Percentiles rank a stretch among this genome's conserved stretches.
Conservation (phyloP, 2,329 filamentous ascomycete genomes). For the Botrytis hyacinthi region DNA sequence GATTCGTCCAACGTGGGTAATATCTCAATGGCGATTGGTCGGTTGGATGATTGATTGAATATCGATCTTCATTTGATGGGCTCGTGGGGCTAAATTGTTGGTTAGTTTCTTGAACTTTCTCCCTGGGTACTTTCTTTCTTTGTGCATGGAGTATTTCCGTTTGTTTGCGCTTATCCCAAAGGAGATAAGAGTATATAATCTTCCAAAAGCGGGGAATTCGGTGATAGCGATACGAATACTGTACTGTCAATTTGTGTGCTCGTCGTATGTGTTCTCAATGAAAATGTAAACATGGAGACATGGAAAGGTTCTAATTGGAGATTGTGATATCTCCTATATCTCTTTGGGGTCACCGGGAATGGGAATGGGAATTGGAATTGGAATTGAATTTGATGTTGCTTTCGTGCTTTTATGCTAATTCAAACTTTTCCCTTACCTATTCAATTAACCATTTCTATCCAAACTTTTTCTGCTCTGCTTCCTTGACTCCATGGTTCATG, state of each 20-base stretch:
- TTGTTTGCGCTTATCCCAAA: not conserved
- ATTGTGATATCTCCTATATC: not conserved
- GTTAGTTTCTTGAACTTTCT: not conserved
- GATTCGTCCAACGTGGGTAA: constrained; percentile 10
- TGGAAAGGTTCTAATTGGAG: no score
- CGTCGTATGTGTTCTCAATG: no score
- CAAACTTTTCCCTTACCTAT: not conserved
- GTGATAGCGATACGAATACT: not conserved
- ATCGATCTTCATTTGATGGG: not conserved
- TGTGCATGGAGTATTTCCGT: not conserved
- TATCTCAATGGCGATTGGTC: not conserved
- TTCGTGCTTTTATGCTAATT: not conserved
- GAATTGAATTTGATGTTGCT: not conserved
- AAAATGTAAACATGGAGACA: not conserved
- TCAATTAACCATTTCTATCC: not conserved
- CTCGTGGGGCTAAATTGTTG: not conserved
- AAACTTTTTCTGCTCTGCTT: not conserved
- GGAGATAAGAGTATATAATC: not conserved
- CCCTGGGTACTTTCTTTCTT: no score
- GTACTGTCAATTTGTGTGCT: not conserved
- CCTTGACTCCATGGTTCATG: not conserved
- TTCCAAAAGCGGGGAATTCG: not conserved
- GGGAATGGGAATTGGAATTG: not conserved
- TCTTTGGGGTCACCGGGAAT: not conserved
- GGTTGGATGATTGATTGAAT: not conserved